Base-by-base conservation (phyloP, 495 filamentous ascomycete genomes). In the Rostrohypoxylon terebratum region DNA sequence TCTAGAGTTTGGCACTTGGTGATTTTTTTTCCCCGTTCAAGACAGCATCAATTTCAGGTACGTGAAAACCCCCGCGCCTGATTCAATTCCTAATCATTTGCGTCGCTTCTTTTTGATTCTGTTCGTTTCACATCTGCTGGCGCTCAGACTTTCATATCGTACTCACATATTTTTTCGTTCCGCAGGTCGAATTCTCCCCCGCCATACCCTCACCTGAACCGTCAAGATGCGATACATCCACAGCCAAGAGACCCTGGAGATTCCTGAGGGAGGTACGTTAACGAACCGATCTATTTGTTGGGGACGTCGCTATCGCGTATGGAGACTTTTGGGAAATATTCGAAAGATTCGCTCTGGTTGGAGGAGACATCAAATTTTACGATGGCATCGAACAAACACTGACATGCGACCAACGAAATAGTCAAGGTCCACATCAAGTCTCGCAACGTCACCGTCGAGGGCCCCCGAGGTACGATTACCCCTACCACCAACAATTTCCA, bases 171-270 rank as follows among this genome's bases (percentile, higher is more conserved):
- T 62, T 31, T 18, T 59, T 33, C 11, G 11, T 18, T 62, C 34
- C 71, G 4, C 34, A 69, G 75, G 76, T 74, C 59, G 72, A 59
- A 70, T 71, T 73, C 57, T 67, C 59, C 74, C 69, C 75, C 68
- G 63, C 74, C 36, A 73, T 68, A 77, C 65, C 71, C 63, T 66
- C 66, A 71, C 76, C 75, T 76, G 77, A 77, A 78, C 73, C 82
- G 84, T 81, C 88, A 96, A 91, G 83, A 97, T 97, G 94, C 92
- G 91, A 87, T 97, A 97, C 91, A 97, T 98, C 87, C 93, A 98
- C 88, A 95, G 92, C 79, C 86, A 92, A 86, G 95, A 99, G 90
- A 88, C 89, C 85, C 89, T 99, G 85, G 87, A 88, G 77, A 92
- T 99, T 83, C 96, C 96, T 72, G 93, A 97, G 81, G 93, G 93